Percentiles rank a stretch among this genome's conserved stretches.
Evolutionary conservation across 75 land plant genomes (phyloP).

Genomic region (Pinus tabuliformis): DNA sequence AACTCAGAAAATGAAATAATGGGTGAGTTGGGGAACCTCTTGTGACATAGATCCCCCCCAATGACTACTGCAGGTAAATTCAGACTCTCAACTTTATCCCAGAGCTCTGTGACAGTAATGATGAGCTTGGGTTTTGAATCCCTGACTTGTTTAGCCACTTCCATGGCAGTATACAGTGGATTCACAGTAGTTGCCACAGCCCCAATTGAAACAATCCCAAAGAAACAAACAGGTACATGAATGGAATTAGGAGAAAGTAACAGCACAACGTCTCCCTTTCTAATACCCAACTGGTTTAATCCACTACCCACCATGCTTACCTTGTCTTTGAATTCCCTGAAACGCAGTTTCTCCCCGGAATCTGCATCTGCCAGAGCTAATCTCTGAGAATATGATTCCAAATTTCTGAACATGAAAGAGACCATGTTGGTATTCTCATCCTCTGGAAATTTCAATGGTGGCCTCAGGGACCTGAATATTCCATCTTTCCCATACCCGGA

Average conservation of each 20-base stretch:
- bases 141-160: constrained; percentile 46
- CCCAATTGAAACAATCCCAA: constrained; percentile 45
- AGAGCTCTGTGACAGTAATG: constrained; percentile 46
- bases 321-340: constrained; percentile 22
- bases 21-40: not conserved
- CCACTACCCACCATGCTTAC: constrained; percentile 20
- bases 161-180: constrained; percentile 53
- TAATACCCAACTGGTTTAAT: constrained; percentile 29
- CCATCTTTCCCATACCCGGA: constrained; percentile 25
- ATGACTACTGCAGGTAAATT: constrained; percentile 24
- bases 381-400: constrained; percentile 29
- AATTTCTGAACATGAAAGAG: constrained; percentile 37
- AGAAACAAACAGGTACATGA: constrained; percentile 44
- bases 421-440: constrained; percentile 20
- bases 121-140: constrained; percentile 54
- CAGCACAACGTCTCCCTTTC: constrained; percentile 62
- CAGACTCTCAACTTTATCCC: constrained; percentile 30
- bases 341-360: constrained; percentile 34
- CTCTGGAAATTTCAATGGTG: constrained; percentile 19
- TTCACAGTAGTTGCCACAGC: constrained; percentile 64
- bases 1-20: not conserved
- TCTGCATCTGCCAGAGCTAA: constrained; percentile 55
- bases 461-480: constrained; percentile 33
- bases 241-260: constrained; percentile 58
- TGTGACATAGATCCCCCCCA: not conserved